Base-by-base conservation (phyloP, 345 rosid species). In the Microthlaspi erraticum region DNA sequence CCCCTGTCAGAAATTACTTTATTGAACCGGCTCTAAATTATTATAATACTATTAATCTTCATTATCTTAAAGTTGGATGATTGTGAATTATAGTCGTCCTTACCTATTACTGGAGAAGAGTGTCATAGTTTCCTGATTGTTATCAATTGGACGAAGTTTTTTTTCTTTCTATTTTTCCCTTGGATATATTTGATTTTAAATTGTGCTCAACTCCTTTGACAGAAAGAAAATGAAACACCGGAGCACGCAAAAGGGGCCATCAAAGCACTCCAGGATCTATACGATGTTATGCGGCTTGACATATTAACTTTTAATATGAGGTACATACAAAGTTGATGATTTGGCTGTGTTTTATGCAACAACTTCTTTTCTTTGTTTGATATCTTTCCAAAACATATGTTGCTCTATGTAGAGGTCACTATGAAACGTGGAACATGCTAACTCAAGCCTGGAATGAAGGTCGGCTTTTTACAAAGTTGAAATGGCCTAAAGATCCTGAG, bases 241-340 rank as follows among this genome's bases (percentile, higher is more conserved):
- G 97, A 89, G 70, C 79, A 78, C 71, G 81, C 81, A 68, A 85
- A 84, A 68, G 99, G 97, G 59, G 97, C 97, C 5, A 66, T 94
- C 65, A 76, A 91, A 79, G 95, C 99, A 81, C 90, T 91, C 80
- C 99, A 82, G 63, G 97, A 94, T 89, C 89, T 94, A 55, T 89
- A 91, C 56, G 99, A 94, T 88, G 97, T 94, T 80, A 85, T 94
- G 79, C 89, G 64, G 34, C 80, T 74, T 71, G 99, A 94, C 80
- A 84, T 94, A 68, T 86, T 91, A 74, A 66, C 88, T 46, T 39
- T 89, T 45, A 66, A 88, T 80, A 78, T 84, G 96, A 89, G 97
- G 98, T 93, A 52, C 66, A 69, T 33, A 33, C 50, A 60, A 66
- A 59, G 44, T 57, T 49, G n/a, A 59, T 66, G 14, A n/a, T 58